phyloP scores from a whole-genome alignment of 176 grass and related monocot genomes.

The Oropetium thomaeum region DNA sequence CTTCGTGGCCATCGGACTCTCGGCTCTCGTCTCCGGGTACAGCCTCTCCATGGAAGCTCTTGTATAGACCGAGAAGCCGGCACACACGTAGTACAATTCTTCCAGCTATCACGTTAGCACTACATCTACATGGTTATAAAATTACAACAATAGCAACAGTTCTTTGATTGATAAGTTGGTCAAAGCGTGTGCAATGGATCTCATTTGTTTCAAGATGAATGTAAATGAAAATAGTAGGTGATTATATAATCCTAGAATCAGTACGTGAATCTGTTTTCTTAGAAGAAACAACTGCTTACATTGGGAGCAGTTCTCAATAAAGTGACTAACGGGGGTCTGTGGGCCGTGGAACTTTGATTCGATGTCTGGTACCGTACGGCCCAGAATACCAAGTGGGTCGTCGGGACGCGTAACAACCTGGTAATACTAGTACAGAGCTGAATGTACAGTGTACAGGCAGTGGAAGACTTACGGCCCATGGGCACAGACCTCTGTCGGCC shows the following conservation, averaged over 20 bases:
- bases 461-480: background rate
- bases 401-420: too few relatives aligned
- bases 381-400: too few relatives aligned
- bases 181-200: background rate
- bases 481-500: background rate
- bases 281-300: too few relatives aligned
- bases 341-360: too few relatives aligned
- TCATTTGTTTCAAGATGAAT: background rate
- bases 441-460: background rate
- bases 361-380: too few relatives aligned
- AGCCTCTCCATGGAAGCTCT: constrained; percentile 48
- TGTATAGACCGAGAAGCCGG: constrained; percentile 29
- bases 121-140: too few relatives aligned
- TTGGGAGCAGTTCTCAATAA: too few relatives aligned
- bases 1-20: constrained; percentile 53
- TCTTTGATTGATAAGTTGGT: background rate
- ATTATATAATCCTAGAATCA: background rate
- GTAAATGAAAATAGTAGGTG: background rate
- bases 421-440: background rate
- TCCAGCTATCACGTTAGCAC: too few relatives aligned
- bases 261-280: too few relatives aligned
- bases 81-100: background rate
- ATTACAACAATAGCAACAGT: too few relatives aligned
- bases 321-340: too few relatives aligned
- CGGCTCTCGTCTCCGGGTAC: constrained; percentile 65